Percentiles rank a stretch among this genome's conserved stretches.
Evolutionary conservation across 1,284 basidiomycete species (phyloP).

Genomic region (Ceratobasidium theobromae): DNA sequence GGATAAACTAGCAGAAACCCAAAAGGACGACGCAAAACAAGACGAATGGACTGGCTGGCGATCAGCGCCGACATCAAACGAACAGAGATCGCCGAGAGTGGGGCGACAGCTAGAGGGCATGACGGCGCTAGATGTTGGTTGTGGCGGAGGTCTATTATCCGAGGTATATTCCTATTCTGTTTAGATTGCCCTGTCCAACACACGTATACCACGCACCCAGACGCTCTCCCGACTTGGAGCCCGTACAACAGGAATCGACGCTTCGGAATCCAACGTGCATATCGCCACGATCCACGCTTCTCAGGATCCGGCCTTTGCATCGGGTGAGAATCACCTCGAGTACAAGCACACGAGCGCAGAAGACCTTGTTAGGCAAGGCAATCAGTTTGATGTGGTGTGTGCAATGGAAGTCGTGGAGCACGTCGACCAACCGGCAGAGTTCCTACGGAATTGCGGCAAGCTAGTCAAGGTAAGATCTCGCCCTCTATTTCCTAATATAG

Average conservation of each 20-base stretch:
- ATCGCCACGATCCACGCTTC: constrained; percentile 85
- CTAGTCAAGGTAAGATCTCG: constrained; percentile 71
- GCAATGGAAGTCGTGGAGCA: constrained; percentile 99
- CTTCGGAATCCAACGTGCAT: constrained; percentile 81
- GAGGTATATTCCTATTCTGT: constrained; percentile 59
- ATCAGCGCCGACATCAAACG: constrained; percentile 39
- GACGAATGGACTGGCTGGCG: constrained; percentile 39
- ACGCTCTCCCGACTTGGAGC: constrained; percentile 87
- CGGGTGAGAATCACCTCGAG: constrained; percentile 43
- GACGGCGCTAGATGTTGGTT: constrained; percentile 84
- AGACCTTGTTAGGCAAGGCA: constrained; percentile 56
- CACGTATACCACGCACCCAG: constrained; percentile 47
- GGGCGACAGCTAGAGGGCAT: constrained; percentile 57
- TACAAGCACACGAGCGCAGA: constrained; percentile 87
- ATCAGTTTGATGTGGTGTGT: constrained; percentile 88
- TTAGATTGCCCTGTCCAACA: neutral
- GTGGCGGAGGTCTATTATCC: constrained; percentile 91
- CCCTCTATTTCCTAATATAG: neutral
- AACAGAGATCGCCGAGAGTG: constrained; percentile 40
- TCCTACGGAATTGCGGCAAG: constrained; percentile 77
- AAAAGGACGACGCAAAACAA: constrained; percentile 53
- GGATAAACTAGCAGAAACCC: constrained; percentile 68
- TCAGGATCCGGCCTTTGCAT: constrained; percentile 61
- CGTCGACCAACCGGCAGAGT: constrained; percentile 86
- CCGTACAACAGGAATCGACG: constrained; percentile 88